These are phyloP conservation scores for Lasiodiplodia citricola DNA, from an alignment of 2,329 filamentous ascomycete species.

Conservation along the genomic window DNA sequence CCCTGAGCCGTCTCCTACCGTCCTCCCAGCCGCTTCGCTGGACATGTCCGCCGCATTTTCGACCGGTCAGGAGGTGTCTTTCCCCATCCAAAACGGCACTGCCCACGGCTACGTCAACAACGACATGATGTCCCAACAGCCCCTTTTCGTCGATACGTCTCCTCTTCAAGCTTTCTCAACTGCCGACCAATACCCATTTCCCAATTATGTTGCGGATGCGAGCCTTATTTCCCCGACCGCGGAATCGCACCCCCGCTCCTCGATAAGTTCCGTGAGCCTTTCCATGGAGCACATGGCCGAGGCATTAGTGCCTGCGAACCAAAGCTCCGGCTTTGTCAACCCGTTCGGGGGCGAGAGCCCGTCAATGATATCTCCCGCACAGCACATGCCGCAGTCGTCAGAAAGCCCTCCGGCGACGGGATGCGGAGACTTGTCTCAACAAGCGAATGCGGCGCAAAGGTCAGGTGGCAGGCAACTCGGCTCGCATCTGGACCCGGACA, in stretches of 20 bases:
- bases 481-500: conserved; percentile 42
- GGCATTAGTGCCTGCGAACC: not conserved
- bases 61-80: conserved; percentile 13
- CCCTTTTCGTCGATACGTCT: conserved; percentile 24
- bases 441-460: conserved; percentile 30
- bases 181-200: conserved; percentile 14
- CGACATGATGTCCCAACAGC: conserved; percentile 10
- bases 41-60: conserved; percentile 15
- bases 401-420: conserved; percentile 14
- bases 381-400: conserved; percentile 9
- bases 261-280: conserved; percentile 7
- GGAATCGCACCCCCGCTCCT: conserved; percentile 4
- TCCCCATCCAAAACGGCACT: conserved; percentile 4
- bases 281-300: conserved; percentile 17
- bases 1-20: conserved; percentile 16
- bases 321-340: conserved; percentile 13
- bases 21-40: conserved; percentile 2
- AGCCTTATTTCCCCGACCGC: conserved; percentile 8
- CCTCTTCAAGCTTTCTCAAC: conserved; percentile 6
- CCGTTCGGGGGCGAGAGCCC: conserved; percentile 20
- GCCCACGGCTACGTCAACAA: conserved; percentile 1
- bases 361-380: not conserved
- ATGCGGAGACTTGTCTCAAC: not conserved
- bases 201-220: conserved; percentile 4
- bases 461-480: conserved; percentile 46